Conservation (phyloP, 192 early-diverging fungal species). For the Diversispora eburnea region DNA sequence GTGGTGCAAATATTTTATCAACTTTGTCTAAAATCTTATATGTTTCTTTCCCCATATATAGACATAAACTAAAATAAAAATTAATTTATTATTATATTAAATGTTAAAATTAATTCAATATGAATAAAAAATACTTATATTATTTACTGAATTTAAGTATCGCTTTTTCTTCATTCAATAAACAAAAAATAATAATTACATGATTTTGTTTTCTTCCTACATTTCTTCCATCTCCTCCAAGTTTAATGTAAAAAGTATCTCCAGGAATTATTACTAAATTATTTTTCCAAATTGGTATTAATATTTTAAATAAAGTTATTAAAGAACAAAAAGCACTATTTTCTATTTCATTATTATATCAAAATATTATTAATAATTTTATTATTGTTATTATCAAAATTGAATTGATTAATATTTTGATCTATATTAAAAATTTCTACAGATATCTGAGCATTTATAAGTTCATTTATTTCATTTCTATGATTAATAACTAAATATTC, state of each 20-base stretch:
- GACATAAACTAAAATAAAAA: too few relatives aligned
- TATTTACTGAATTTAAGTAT: not conserved
- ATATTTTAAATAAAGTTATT: not conserved
- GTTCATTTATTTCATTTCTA: too few relatives aligned
- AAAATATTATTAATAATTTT: too few relatives aligned
- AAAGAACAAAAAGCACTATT: not conserved
- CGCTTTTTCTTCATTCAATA: not conserved
- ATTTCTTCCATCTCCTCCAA: not conserved
- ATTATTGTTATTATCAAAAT: too few relatives aligned
- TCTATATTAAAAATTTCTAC: too few relatives aligned
- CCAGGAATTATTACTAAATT: not conserved
- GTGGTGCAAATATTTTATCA: too few relatives aligned
- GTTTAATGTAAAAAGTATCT: not conserved
- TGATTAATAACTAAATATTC: too few relatives aligned
- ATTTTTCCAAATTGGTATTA: conserved; percentile 3
- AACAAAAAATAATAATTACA: not conserved
- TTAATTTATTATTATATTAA: too few relatives aligned
- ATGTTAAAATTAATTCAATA: too few relatives aligned
- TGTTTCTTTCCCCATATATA: not conserved
- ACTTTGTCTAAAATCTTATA: not conserved
- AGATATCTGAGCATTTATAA: too few relatives aligned
- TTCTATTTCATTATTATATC: not conserved
- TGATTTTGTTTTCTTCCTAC: not conserved
- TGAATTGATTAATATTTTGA: too few relatives aligned
- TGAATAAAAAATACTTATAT: not conserved